phyloP scores from a whole-genome alignment of 148 eudicot species.

The Persicaria tinctoria region DNA sequence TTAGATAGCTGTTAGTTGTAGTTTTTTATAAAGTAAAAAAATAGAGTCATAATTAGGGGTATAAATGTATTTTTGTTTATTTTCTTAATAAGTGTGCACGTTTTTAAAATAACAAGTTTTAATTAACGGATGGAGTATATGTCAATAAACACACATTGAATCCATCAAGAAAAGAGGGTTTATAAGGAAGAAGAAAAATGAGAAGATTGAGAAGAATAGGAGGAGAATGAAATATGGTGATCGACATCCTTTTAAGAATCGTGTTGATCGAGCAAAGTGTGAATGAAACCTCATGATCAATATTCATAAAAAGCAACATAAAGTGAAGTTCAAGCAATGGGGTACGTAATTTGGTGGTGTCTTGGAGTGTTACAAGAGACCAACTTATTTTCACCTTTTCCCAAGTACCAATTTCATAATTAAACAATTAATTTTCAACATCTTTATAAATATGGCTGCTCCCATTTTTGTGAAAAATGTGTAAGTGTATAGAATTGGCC shows the following conservation, averaged over 20 bases:
- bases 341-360: slow-evolving; percentile 3
- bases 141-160: neutral
- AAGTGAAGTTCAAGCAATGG: neutral
- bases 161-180: neutral
- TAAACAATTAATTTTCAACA: neutral
- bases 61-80: no score
- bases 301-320: slow-evolving; percentile 11
- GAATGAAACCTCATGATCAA: slow-evolving; percentile 10
- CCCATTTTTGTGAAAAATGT: no score
- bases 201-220: neutral
- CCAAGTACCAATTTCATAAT: neutral
- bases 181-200: neutral
- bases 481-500: no score
- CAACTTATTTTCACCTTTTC: neutral
- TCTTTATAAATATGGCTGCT: no score
- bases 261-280: slow-evolving; percentile 3
- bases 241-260: slow-evolving; percentile 9
- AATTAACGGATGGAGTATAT: no score
- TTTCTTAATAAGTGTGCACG: no score
- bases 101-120: no score
- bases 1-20: no score
- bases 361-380: slow-evolving; percentile 11
- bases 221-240: neutral
- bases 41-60: no score
- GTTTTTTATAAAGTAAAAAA: no score